Evolutionary conservation across 805 yeast genomes (phyloP), one percentile per base, ranked within the genome.

Genomic region (Saturnispora hagleri): DNA sequence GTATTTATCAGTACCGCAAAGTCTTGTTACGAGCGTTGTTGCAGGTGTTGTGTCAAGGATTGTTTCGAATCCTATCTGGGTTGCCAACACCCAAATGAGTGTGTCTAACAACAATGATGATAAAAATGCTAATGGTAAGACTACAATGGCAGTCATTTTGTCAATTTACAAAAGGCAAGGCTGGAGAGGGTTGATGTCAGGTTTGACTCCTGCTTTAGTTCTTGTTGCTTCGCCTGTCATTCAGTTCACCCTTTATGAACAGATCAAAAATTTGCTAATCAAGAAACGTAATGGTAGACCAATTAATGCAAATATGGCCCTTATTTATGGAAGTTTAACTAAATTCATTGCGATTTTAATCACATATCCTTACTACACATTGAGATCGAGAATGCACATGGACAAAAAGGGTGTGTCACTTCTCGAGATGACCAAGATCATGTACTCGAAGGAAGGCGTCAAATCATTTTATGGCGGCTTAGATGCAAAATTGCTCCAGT

Each of bases 171-270:
- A 78, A 58, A 76, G 75, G 38, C 96, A 87, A 58, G 97, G 97
- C 3, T 62, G 82, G 46, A 64, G 63, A 42, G 79, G 89, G 18
- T 73, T 90, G 48, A 88, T 90, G 65, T 83, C 88, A 31, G 98
- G 98, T 5, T 79, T 90, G 5, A 73, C 82, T 28, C 97, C 97
- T 1, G 96, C 97, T 2, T 74, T 90, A 61, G 80, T 89, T 47
- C 74, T 90, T 54, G 97, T 90, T 48, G 61, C 82, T 56, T 90
- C 90, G 67, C 97, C 98, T 41, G 84, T 90, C 54, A 82, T 90
- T 57, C 97, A 90, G 68, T 90, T 89, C 72, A 87, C 97, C 47
- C 79, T 89, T 45, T 90, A 85, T 66, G 98, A 90, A 69, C 96
- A 89, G 68, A 67, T 87, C 60, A 83, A 84, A 63, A 87, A 86